Conservation (phyloP, 805 yeast species). For the Millerago galiae region DNA sequence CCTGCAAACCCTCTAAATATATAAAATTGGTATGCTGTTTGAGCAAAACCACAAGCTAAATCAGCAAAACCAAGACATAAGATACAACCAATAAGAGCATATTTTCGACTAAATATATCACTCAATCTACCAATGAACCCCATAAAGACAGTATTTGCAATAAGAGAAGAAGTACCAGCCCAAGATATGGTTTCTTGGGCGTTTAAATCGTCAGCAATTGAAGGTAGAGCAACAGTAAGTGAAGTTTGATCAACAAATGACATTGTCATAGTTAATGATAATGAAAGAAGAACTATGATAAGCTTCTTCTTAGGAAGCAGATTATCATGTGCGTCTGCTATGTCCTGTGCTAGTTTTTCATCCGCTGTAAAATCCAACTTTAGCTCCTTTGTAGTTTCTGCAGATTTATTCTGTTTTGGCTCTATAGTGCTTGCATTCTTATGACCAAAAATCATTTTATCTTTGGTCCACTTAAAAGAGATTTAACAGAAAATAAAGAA, state of each 20-base stretch:
- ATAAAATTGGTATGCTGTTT: constrained; percentile 42
- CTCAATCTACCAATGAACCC: constrained; percentile 48
- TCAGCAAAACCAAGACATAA: constrained; percentile 37
- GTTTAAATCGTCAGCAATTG: constrained; percentile 40
- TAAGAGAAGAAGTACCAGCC: constrained; percentile 52
- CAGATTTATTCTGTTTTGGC: neutral
- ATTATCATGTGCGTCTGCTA: constrained; percentile 28
- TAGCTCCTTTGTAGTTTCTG: neutral
- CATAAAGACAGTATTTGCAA: constrained; percentile 49
- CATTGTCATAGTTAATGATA: constrained; percentile 4
- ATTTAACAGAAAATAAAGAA: too few relatives aligned
- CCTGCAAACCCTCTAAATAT: constrained; percentile 54
- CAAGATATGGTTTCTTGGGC: constrained; percentile 47
- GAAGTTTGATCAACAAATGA: constrained; percentile 2
- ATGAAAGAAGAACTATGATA: neutral
- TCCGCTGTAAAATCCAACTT: neutral
- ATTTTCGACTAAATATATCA: constrained; percentile 51
- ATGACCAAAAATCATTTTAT: too few relatives aligned
- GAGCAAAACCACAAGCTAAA: constrained; percentile 45
- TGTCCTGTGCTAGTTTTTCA: neutral
- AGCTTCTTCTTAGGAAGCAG: constrained; percentile 4
- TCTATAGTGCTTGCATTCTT: too few relatives aligned
- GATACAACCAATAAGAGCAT: constrained; percentile 35
- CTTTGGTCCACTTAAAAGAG: too few relatives aligned
- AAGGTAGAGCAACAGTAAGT: constrained; percentile 21